A percentile compares a stretch with the other conserved stretches of the same genome.
These are phyloP conservation scores for Tolypocladium capitatum DNA, from an alignment of 2,329 filamentous ascomycete species.

Conservation along the genomic window DNA sequence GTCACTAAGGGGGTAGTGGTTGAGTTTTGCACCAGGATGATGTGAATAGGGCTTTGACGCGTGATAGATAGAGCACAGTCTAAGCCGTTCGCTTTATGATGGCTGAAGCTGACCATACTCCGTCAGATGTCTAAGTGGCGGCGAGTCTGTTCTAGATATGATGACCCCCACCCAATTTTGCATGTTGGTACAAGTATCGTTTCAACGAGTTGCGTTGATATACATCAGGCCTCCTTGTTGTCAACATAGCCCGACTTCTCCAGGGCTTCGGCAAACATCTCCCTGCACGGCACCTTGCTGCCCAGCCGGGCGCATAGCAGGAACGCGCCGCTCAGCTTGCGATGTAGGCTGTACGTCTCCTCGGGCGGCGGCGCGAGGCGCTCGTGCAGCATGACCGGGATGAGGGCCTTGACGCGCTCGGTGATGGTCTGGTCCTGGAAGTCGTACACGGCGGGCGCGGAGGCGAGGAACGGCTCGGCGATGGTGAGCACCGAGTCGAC, in stretches of 20 bases:
- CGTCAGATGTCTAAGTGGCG: not conserved
- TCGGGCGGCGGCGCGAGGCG: slow-evolving; percentile 82
- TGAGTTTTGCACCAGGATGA: not conserved
- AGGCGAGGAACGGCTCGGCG: slow-evolving; percentile 74
- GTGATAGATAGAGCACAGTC: not conserved
- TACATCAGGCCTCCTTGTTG: not conserved
- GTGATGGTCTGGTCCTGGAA: slow-evolving; percentile 94
- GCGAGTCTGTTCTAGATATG: not conserved
- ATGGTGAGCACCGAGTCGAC: slow-evolving; percentile 78
- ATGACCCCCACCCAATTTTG: not conserved
- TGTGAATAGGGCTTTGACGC: not conserved
- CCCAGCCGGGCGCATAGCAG: slow-evolving; percentile 77
- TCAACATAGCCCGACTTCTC: slow-evolving; percentile 19
- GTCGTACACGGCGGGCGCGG: slow-evolving; percentile 74
- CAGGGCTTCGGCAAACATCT: slow-evolving; percentile 57
- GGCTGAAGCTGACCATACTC: not conserved
- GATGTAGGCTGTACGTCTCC: slow-evolving; percentile 91
- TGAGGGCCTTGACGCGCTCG: slow-evolving; percentile 74
- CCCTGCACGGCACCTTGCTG: slow-evolving; percentile 67
- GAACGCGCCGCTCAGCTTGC: slow-evolving; percentile 92
- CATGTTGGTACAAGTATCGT: not conserved
- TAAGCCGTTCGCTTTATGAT: not conserved
- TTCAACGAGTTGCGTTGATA: not conserved
- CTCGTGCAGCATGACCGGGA: slow-evolving; percentile 88
- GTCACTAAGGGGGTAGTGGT: not conserved